phyloP scores from a whole-genome alignment of 73 alveolate genomes.

The Paramecium primaurelia region DNA sequence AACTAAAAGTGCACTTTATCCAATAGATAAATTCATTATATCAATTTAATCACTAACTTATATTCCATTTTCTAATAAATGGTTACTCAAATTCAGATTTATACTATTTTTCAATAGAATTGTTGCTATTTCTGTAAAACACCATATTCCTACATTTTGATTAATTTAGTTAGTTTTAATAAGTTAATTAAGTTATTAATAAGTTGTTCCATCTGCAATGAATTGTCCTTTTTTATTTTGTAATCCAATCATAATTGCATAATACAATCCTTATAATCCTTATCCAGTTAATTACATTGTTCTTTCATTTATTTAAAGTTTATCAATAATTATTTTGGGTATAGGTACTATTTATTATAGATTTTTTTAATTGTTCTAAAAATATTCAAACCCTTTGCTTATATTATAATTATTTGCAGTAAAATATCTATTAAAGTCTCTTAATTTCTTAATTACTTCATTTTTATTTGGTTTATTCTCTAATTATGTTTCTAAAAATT shows the following conservation, averaged over 20 bases:
- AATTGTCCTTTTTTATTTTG: neutral
- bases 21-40: neutral
- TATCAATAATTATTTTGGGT: neutral
- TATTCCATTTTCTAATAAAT: neutral
- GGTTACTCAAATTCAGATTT: neutral
- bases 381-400: neutral
- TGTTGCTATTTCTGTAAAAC: neutral
- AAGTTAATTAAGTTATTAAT: neutral
- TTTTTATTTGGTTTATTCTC: neutral
- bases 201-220: neutral
- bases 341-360: neutral
- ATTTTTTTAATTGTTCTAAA: neutral
- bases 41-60: neutral
- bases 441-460: neutral
- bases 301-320: neutral
- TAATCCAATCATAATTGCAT: neutral
- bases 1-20: neutral
- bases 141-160: neutral
- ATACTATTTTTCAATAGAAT: neutral
- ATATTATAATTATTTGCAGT: neutral
- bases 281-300: neutral
- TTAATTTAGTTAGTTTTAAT: neutral
- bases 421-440: conserved; percentile 6
- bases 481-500: neutral
- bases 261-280: neutral